A percentile compares a stretch with the other conserved stretches of the same genome.
Evolutionary conservation across 441 rosid species (phyloP).

Genomic region (Brassica balearica): DNA sequence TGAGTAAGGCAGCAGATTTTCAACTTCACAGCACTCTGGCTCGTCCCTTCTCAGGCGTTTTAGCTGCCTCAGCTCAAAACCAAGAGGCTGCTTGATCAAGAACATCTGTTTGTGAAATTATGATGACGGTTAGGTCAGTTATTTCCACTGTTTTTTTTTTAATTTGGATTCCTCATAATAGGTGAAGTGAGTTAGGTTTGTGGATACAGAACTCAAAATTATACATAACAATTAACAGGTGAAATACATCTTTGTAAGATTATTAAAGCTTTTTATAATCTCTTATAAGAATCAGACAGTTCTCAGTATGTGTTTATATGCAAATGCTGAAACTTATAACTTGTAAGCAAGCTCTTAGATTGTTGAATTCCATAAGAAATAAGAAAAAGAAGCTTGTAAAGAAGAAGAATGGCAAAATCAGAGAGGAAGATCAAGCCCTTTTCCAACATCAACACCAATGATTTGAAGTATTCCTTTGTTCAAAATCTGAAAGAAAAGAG

Average conservation of each 20-base stretch:
- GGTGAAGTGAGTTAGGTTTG: slow-evolving; percentile 26
- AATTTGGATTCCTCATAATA: slow-evolving; percentile 19
- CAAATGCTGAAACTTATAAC: neutral
- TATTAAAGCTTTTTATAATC: slow-evolving; percentile 8
- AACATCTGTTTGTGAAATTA: slow-evolving; percentile 36
- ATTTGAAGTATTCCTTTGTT: slow-evolving; percentile 72
- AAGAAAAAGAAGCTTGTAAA: slow-evolving; percentile 3
- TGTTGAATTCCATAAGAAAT: neutral
- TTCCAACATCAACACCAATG: slow-evolving; percentile 79
- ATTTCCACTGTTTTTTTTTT: neutral
- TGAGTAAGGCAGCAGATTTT: slow-evolving; percentile 27
- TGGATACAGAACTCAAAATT: slow-evolving; percentile 39
- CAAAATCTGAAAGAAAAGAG: slow-evolving; percentile 58
- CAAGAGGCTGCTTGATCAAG: slow-evolving; percentile 21
- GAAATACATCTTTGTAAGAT: slow-evolving; percentile 34
- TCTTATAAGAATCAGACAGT: slow-evolving; percentile 14
- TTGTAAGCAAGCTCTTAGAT: slow-evolving; percentile 5
- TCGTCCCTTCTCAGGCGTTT: slow-evolving; percentile 17
- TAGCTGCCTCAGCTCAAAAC: slow-evolving; percentile 27
- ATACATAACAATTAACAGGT: slow-evolving; percentile 36
- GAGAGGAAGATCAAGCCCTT: slow-evolving; percentile 86
- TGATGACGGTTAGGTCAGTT: slow-evolving; percentile 26
- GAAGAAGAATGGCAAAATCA: slow-evolving; percentile 41
- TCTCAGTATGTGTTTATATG: slow-evolving; percentile 1
- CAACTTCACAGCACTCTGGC: slow-evolving; percentile 24